These are phyloP conservation scores for Arabis alpina DNA, from an alignment of 345 rosid species.

Conservation along the genomic window DNA sequence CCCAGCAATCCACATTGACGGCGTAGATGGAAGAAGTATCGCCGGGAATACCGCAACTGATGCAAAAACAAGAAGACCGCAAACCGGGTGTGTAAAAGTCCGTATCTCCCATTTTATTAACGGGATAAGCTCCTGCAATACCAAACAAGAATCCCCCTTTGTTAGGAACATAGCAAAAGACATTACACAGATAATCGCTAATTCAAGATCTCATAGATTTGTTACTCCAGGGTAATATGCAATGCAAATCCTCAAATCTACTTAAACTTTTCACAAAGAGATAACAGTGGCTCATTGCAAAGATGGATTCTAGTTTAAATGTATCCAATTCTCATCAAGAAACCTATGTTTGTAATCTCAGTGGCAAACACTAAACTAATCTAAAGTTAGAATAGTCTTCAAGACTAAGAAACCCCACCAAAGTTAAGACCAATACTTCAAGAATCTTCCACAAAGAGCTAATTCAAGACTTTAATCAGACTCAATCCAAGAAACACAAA, in stretches of 20 bases:
- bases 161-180: slow-evolving; percentile 2
- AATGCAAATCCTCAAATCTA: not conserved
- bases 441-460: not conserved
- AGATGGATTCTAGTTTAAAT: not conserved
- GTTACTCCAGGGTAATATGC: not conserved
- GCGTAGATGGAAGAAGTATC: slow-evolving; percentile 82
- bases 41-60: slow-evolving; percentile 85
- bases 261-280: not conserved
- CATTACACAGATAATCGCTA: not conserved
- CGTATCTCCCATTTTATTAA: slow-evolving; percentile 86
- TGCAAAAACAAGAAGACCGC: slow-evolving; percentile 73
- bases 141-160: not conserved
- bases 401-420: slow-evolving; percentile 8
- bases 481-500: slow-evolving; percentile 15
- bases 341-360: not conserved
- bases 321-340: not conserved
- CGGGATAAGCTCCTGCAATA: slow-evolving; percentile 78
- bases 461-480: not conserved
- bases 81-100: slow-evolving; percentile 79
- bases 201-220: not conserved
- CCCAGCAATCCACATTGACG: slow-evolving; percentile 98
- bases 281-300: not conserved
- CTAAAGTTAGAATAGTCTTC: not conserved
- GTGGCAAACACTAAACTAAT: not conserved
- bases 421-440: not conserved